Evolutionary conservation across 345 rosid genomes (phyloP), one percentile per base, ranked within the genome.

Genomic region (Melastoma malabathricum): DNA sequence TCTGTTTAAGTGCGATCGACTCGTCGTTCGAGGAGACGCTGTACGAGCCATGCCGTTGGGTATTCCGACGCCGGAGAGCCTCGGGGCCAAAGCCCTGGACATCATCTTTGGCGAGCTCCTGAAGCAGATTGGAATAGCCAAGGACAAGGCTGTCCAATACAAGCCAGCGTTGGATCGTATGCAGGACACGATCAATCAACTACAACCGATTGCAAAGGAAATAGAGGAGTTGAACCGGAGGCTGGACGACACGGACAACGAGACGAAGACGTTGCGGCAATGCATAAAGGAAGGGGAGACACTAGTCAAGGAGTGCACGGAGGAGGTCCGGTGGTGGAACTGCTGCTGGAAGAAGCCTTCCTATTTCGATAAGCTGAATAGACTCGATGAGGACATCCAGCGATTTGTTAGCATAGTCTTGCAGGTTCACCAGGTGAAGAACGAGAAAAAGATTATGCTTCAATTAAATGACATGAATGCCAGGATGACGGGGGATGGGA

Each of bases 281-380:
- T 38, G n/a, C 54, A 31, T 50, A 13, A 13, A 4, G 18, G 14
- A 13, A 4, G 46, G 57, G 20, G 27, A 54, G 8, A n/a, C n/a
- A 3, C 46, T 18, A 1, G 31, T 41, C 13, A 54, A 18, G 57
- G 22, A 54, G 15, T 54, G 47, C 3, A 5, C 29, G 20, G 57
- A 43, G 16, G 14, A 12, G 10, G 47, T 54, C 47, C 46, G 34
- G 31, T 17, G 47, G 57, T 54, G 46, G 47, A 41, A 50, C 54
- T 50, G 41, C 41, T 50, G 54, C 54, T 25, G 27, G 18, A 50
- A 50, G 41, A 50, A 41, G 41, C 39, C 54, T 8, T 13, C 17
- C 2, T 50, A 50, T 4, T 31, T 41, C 16, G 54, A 41, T 31
- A 18, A 23, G 54, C 54, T 50, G 18, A 18, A n/a, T 31, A 22